Evolutionary conservation across 1,284 basidiomycete species (phyloP).

Genomic region (Pascua guehoae): DNA sequence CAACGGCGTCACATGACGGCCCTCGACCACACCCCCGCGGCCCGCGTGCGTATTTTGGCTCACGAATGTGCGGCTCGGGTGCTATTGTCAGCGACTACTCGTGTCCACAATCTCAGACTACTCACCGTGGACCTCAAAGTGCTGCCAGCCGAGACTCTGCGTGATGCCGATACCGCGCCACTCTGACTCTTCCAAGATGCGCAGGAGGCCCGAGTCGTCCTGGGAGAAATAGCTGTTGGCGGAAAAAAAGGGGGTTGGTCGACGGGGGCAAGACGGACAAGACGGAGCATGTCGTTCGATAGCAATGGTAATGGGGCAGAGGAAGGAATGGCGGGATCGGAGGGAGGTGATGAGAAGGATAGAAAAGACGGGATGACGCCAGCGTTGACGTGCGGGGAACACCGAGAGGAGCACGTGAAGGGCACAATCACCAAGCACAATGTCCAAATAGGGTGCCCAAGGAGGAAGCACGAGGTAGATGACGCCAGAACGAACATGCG

Average conservation of each 20-base stretch:
- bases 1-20: no score
- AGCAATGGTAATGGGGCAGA: neutral
- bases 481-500: neutral
- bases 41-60: neutral
- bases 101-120: constrained; percentile 15
- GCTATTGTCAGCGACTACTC: constrained; percentile 52
- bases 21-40: no score
- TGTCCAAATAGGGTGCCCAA: neutral
- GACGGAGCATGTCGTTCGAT: no score
- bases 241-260: neutral
- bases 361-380: neutral
- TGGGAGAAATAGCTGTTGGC: constrained; percentile 54
- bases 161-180: constrained; percentile 96
- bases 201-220: constrained; percentile 72
- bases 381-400: neutral
- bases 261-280: neutral
- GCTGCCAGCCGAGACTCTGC: constrained; percentile 94
- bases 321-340: neutral
- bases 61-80: constrained; percentile 66
- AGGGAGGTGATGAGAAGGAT: no score
- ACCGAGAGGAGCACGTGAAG: neutral
- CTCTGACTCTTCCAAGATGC: constrained; percentile 78
- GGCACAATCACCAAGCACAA: no score
- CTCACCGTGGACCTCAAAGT: constrained; percentile 93
- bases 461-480: neutral